Evolutionary conservation across 306 rosid species (phyloP), one percentile per base, ranked within the genome.

Genomic region (Glycine latifolia): DNA sequence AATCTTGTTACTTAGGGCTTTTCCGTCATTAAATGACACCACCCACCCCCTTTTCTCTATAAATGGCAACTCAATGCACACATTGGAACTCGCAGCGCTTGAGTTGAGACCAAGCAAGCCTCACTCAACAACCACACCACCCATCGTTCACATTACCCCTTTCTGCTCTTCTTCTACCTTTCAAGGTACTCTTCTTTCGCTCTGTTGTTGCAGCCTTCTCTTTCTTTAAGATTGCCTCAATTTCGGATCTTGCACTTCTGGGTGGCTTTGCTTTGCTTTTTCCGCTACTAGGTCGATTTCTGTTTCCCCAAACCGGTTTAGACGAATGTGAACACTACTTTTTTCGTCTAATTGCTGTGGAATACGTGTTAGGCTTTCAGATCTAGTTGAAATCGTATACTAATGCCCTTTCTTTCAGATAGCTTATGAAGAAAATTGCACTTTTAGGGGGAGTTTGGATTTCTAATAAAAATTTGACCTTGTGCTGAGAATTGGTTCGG

Each of bases 351-450:
- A 13, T 66, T 54, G 3, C 4, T 59, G 39, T 5, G 26, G 37
- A 54, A 67, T 60, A 67, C 7, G 33, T 39, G 33, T 37, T 78
- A 3, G 16, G 49, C 5, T 60, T 65, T 62, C 73, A 84, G 89
- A 87, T 87, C 86, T 81, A 16, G 73, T 48, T 4, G 10, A 26
- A 15, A n/a, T 55, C 35, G 11, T 7, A n/a, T n/a, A n/a, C n/a
- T n/a, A n/a, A n/a, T n/a, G n/a, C n/a, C n/a, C n/a, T n/a, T 62
- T n/a, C 6, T 67, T 47, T 50, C 11, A 11, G 47, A 54, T 76
- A 3, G 39, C 53, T 37, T 47, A 6, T 53, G 58, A 52, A 55
- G 3, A 10, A 20, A 20, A 10, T 48, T 26, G 31, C 16, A 46
- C 7, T 47, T 60, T 81, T 44, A 4, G 55, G 48, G 68, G 73